Evolutionary conservation across 164 flowering plant genomes (phyloP).

Genomic region (Macadamia integrifolia): DNA sequence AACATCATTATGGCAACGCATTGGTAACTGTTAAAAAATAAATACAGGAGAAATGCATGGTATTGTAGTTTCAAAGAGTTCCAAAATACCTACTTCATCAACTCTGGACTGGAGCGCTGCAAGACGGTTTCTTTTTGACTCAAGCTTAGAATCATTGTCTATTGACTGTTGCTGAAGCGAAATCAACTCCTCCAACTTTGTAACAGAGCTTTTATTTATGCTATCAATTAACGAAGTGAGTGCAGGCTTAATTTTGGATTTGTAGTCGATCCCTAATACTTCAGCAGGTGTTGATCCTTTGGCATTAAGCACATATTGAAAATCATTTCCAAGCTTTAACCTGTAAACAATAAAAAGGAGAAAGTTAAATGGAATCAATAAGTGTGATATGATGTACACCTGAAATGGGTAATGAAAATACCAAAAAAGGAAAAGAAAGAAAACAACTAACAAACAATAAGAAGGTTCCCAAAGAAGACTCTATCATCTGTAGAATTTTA

Average conservation of each 20-base stretch:
- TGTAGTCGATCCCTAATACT: conserved; percentile 74
- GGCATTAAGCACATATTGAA: conserved; percentile 52
- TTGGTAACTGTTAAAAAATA: too few species aligned
- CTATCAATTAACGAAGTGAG: conserved; percentile 44
- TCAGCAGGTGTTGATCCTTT: conserved; percentile 60
- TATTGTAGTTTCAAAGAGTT: background rate
- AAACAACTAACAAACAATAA: too few species aligned
- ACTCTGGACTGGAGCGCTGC: conserved; percentile 48
- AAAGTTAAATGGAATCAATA: background rate
- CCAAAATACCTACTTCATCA: conserved; percentile 44
- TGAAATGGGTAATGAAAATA: background rate
- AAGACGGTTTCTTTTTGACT: conserved; percentile 46
- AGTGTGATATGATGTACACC: background rate
- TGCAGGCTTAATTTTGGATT: conserved; percentile 57
- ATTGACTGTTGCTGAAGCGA: conserved; percentile 54
- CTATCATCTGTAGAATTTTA: too few species aligned
- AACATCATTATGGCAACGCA: too few species aligned
- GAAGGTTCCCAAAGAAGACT: too few species aligned
- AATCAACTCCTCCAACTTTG: conserved; percentile 45
- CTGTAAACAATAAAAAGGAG: conserved; percentile 28
- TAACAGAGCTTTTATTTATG: conserved; percentile 37
- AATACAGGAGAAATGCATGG: too few species aligned
- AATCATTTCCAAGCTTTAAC: conserved; percentile 63
- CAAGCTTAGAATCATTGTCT: conserved; percentile 46
- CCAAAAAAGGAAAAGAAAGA: too few species aligned